Base-by-base conservation (phyloP, 257 asterid species). In the Avicennia marina region DNA sequence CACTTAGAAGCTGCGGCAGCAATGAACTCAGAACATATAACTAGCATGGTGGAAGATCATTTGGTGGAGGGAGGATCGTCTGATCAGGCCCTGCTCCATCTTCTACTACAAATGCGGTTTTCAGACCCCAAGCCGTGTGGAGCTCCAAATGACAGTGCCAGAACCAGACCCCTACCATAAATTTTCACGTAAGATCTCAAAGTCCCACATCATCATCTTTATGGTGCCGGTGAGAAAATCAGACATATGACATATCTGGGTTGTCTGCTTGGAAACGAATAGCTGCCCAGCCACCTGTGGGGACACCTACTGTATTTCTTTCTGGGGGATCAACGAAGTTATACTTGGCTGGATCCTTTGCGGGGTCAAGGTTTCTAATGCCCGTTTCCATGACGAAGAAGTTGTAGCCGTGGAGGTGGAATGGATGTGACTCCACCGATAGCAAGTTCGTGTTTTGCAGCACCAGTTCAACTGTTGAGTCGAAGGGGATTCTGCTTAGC, bases 121-220 rank as follows among this genome's bases (percentile, higher is more conserved):
- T 81, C 39, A 77, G 56, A 7, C 87, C 87, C 87, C 87, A 77
- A 0, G 82, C 87, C 1, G 87, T 81, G 40, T 81, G 87, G 11
- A 81, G 74, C 74, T 77, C 87, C 76, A 81, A 43, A 59, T 81
- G 87, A 69, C 87, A 81, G 49, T 77, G 87, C 10, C 77, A 72
- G 60, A 77, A 81, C 84, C 81, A 78, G 40, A 78, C 84, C 58
- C 84, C 83, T 72, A 26, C 21, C 11, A 43, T 26, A 50, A 17
- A 15, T 31, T 49, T 22, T 18, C 11, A 33, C 33, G 12, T 1
- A 22, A 27, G 38, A 60, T 26, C 6, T 36, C 48, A 41, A 15
- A 29, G 7, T 40, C 43, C 18, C 20, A 25, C 11, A 32, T 6
- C 0, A 38, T 7, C n/a, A n/a, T n/a, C n/a, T n/a, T n/a, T n/a